Evolutionary conservation across 2,329 filamentous ascomycete genomes (phyloP), one percentile per base, ranked within the genome.

Genomic region (Tolypocladium tundrense): DNA sequence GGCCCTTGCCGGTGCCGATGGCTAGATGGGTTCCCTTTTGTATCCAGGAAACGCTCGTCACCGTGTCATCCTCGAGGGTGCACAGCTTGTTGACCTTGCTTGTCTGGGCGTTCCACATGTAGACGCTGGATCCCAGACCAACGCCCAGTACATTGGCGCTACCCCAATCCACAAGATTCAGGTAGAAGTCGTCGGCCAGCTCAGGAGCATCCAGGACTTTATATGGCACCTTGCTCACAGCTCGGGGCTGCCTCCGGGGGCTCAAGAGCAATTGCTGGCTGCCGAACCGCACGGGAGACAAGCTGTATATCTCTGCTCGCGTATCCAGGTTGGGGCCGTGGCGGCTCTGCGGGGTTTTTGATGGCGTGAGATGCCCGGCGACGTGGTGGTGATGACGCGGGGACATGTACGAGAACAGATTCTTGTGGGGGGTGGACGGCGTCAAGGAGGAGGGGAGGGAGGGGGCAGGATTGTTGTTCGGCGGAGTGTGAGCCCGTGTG

Each of bases 11-110:
- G 2, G 94, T 99, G 50, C 94, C 94, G 64, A 99, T 95, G 4
- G 94, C 90, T 58, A 99, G 83, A 73, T 99, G 94, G 0, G 93
- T 96, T 42, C 94, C 94, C 75, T 94, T 87, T 73, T 99, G 94
- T 65, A 99, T 99, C 94, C 94, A 99, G 58, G 88, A 95, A 13
- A 99, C 94, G 66, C 92, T 97, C 3, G 94, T 99, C 1, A 99
- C 93, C 0, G 87, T 92, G 69, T 99, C 94, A 66, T 96, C 92
- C 63, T 90, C 87, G 14, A 97, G 78, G 52, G 95, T 93, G 73
- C 94, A 97, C 11, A 99, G 81, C 73, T 95, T 96, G 60, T 91
- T 96, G 2, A 99, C 94, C 62, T 89, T 85, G 61, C 93, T 94
- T 9, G 88, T 88, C 64, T 91, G 86, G 5, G 92, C 94, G 70